Evolutionary conservation across 2,329 filamentous ascomycete genomes (phyloP).

Genomic region (Talaromyces rugulosus): DNA sequence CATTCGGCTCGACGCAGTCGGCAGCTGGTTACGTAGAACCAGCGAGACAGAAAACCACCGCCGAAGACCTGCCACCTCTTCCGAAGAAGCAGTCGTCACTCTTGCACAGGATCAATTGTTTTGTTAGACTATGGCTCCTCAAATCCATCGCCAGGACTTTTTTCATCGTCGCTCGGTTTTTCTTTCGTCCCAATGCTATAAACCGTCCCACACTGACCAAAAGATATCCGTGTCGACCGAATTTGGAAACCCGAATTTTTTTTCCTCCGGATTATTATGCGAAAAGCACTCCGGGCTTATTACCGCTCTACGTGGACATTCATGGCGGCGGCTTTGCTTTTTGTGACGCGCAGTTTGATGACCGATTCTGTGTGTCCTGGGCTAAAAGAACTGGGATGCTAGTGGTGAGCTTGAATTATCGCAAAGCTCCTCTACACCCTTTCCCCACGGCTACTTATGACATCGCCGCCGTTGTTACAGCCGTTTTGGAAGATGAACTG

Average conservation of each 20-base stretch:
- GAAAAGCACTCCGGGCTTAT: constrained; percentile 21
- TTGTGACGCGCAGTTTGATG: constrained; percentile 42
- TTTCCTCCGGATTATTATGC: constrained; percentile 19
- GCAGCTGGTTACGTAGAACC: not conserved
- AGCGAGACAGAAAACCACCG: not conserved
- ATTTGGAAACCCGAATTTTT: constrained; percentile 33
- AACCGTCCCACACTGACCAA: constrained; percentile 19
- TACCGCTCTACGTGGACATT: constrained; percentile 47
- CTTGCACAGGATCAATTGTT: not conserved
- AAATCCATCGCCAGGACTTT: not conserved
- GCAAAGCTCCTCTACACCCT: constrained; percentile 41
- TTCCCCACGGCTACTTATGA: constrained; percentile 48
- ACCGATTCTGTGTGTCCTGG: constrained; percentile 45
- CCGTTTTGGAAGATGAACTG: constrained; percentile 39
- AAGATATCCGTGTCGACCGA: constrained; percentile 23
- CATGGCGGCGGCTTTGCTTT: constrained; percentile 52
- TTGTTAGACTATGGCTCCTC: not conserved
- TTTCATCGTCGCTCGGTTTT: not conserved
- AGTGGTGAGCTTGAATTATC: constrained; percentile 49
- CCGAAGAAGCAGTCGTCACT: not conserved
- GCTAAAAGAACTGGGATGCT: constrained; percentile 38
- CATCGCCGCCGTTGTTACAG: constrained; percentile 40
- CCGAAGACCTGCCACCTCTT: not conserved
- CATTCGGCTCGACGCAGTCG: not conserved
- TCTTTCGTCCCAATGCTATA: not conserved